Evolutionary conservation across 768 basidiomycete genomes (phyloP).

Genomic region (Kwoniella dendrophila): DNA sequence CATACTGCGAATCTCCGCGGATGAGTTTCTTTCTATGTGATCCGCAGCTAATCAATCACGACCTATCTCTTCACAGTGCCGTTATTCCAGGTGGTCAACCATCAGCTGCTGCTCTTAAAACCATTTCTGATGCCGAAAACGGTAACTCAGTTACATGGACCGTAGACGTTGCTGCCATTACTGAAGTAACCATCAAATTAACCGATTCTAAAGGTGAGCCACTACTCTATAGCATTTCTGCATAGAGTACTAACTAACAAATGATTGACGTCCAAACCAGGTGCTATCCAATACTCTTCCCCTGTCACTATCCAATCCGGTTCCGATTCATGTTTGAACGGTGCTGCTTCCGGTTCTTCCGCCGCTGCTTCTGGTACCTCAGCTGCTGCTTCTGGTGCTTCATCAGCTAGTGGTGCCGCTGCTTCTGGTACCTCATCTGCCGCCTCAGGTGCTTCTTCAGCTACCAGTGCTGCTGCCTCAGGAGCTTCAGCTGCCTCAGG

Average conservation of each 20-base stretch:
- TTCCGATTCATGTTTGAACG: constrained; percentile 34
- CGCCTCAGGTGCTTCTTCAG: constrained; percentile 4
- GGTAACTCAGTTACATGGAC: constrained; percentile 41
- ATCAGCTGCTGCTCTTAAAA: constrained; percentile 40
- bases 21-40: too few species aligned
- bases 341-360: constrained; percentile 10
- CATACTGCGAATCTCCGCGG: neutral
- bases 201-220: constrained; percentile 52
- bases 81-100: constrained; percentile 57
- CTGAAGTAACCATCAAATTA: constrained; percentile 41
- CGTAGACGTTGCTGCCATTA: constrained; percentile 39
- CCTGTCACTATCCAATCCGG: constrained; percentile 42
- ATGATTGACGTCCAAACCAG: too few species aligned
- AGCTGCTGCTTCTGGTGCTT: constrained; percentile 1
- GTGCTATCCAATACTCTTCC: constrained; percentile 32
- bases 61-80: constrained; percentile 36
- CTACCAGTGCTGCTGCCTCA: neutral
- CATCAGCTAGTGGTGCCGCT: constrained; percentile 5
- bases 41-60: neutral
- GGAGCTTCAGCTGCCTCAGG: neutral
- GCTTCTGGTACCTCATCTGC: constrained; percentile 13
- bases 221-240: too few species aligned
- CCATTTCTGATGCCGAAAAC: constrained; percentile 18
- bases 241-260: too few species aligned
- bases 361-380: constrained; percentile 1